Conservation (phyloP, 352 stramenopile genomes). For the Phytophthora megakarya region DNA sequence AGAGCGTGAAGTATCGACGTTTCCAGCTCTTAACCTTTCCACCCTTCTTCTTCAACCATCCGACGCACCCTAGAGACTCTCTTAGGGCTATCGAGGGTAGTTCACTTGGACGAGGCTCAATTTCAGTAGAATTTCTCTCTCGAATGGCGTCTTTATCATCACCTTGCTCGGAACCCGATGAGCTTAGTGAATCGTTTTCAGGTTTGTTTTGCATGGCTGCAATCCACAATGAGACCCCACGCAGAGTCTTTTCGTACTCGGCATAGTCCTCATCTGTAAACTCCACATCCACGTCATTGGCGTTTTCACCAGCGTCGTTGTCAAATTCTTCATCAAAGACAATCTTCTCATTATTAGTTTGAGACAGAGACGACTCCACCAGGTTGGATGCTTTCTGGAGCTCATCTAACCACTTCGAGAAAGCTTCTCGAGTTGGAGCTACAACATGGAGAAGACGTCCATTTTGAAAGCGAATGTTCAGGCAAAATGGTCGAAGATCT, state of each 20-base stretch:
- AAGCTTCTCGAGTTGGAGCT: slow-evolving; percentile 56
- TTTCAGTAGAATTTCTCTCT: slow-evolving; percentile 7
- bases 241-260: slow-evolving; percentile 37
- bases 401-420: slow-evolving; percentile 59
- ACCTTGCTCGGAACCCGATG: slow-evolving; percentile 21
- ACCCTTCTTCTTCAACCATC: slow-evolving; percentile 78
- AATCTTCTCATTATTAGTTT: slow-evolving; percentile 41
- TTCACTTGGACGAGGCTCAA: slow-evolving; percentile 26
- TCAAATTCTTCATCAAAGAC: slow-evolving; percentile 68
- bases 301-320: slow-evolving; percentile 38
- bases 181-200: slow-evolving; percentile 31
- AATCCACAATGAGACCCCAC: slow-evolving; percentile 53
- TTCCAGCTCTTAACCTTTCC: slow-evolving; percentile 75
- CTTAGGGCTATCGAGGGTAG: slow-evolving; percentile 17
- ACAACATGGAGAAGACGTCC: slow-evolving; percentile 69
- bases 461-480: slow-evolving; percentile 79
- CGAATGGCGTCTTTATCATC: slow-evolving; percentile 15
- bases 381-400: slow-evolving; percentile 63
- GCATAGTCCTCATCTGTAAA: slow-evolving; percentile 40
- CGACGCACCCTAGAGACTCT: slow-evolving; percentile 46
- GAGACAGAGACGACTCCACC: slow-evolving; percentile 63
- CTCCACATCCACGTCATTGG: slow-evolving; percentile 32
- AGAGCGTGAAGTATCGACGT: slow-evolving; percentile 74
- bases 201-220: slow-evolving; percentile 58
- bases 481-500: slow-evolving; percentile 61